Evolutionary conservation across 208 protist species (phyloP), one percentile per base, ranked within the genome.

Genomic region (Wallacemonas sp.): DNA sequence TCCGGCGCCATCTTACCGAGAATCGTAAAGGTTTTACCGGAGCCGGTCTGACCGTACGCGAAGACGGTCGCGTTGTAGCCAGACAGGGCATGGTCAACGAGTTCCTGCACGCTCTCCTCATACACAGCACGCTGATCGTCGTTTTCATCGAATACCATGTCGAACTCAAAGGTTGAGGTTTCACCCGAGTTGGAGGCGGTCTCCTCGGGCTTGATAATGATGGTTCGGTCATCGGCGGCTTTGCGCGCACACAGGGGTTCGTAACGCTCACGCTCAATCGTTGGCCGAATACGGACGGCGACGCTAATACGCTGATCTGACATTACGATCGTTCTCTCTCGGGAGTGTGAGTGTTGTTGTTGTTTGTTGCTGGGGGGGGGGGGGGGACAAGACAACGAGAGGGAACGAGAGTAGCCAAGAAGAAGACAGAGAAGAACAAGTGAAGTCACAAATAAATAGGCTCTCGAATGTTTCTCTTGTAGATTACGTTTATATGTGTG

Each of bases 1-100:
- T 75, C 44, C 1, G 72, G 14, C 0, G 72, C 65, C 67, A 84
- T 81, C 12, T 82, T 81, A 30, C 93, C 91, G 28, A 96, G 68
- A 70, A 96, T 95, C 38, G 91, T 97, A 81, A 86, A 91, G 11
- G 91, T 97, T 79, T 97, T 97, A 45, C 91, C 91, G 34, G 80
- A 91, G 26, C 88, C 89, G 0, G 91, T 94, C 69, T 96, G 88
- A 21, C 94, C 94, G 72, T 97, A 97, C 19, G 90, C 80, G 56
- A 97, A 92, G 61, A 97, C 80, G n/a, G 84, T 94, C 2, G 79
- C 44, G 68, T 91, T 91, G 54, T 67, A 82, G 3, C 93, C 93
- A 0, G 79, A 79, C 6, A 97, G 68, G 8, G 85, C 75, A 65
- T 83, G 71, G 61, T 94, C 90, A 0, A 97, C 84, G 51, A 96